Conservation (phyloP, 2,329 filamentous ascomycete species). For the Beauveria sp. region DNA sequence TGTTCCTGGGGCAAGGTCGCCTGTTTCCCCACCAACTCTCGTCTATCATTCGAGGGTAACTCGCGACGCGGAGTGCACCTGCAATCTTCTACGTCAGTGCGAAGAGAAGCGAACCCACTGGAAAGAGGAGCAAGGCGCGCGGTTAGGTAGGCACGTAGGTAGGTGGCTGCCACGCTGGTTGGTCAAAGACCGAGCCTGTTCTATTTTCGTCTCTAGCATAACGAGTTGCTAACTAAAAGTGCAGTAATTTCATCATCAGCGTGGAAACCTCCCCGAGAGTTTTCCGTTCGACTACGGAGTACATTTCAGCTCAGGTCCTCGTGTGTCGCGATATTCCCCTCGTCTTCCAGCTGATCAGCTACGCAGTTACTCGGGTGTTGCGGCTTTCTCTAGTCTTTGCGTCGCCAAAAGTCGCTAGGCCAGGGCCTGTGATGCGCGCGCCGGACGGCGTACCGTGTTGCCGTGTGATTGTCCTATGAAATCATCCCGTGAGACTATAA, state of each 20-base stretch:
- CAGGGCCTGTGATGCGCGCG: background rate
- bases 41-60: background rate
- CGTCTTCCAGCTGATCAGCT: background rate
- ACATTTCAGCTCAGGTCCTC: background rate
- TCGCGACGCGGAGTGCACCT: background rate
- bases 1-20: background rate
- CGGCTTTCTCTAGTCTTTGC: background rate
- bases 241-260: background rate
- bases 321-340: too few species aligned
- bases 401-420: background rate
- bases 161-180: background rate
- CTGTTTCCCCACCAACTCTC: background rate
- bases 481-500: background rate
- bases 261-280: background rate
- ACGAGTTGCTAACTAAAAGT: background rate
- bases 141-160: background rate
- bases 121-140: constrained; percentile 9
- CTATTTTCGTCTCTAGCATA: background rate
- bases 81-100: background rate
- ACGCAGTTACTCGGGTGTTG: background rate
- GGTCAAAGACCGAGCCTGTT: background rate
- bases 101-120: background rate
- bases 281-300: background rate
- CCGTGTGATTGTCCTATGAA: background rate
- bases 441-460: background rate